Conservation (phyloP, 495 filamentous ascomycete species). For the Penicillium herquei region DNA sequence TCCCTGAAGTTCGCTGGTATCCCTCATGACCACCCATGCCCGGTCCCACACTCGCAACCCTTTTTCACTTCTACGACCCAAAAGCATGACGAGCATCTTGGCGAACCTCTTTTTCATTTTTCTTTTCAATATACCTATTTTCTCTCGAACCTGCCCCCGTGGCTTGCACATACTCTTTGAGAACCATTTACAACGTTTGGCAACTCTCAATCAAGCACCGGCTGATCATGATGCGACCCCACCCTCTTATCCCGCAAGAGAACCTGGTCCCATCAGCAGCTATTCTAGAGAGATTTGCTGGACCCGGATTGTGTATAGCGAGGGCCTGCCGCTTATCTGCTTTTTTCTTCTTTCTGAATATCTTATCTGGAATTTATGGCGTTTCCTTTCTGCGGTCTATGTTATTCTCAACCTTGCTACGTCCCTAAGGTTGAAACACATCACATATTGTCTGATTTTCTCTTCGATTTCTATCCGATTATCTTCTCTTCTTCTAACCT, state of each 20-base stretch:
- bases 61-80: slow-evolving; percentile 31
- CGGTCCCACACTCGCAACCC: slow-evolving; percentile 5
- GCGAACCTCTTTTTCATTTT: slow-evolving; percentile 28
- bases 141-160: slow-evolving; percentile 19
- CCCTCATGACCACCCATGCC: slow-evolving; percentile 7
- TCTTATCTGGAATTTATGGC: slow-evolving; percentile 11
- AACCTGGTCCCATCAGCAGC: not conserved
- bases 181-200: slow-evolving; percentile 18
- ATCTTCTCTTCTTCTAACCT: slow-evolving; percentile 19
- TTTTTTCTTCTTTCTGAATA: slow-evolving; percentile 13
- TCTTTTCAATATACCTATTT: slow-evolving; percentile 26
- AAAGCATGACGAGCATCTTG: slow-evolving; percentile 40
- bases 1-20: not conserved
- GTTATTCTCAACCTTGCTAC: slow-evolving; percentile 40
- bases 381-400: slow-evolving; percentile 32
- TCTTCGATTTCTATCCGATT: slow-evolving; percentile 7
- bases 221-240: not conserved
- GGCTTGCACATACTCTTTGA: slow-evolving; percentile 38
- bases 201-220: slow-evolving; percentile 7
- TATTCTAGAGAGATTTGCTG: slow-evolving; percentile 7
- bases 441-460: slow-evolving; percentile 10
- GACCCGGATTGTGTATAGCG: slow-evolving; percentile 32
- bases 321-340: slow-evolving; percentile 30
- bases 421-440: slow-evolving; percentile 42
- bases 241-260: not conserved